phyloP scores from a whole-genome alignment of 306 rosid species.

The Gillenia trifoliata region DNA sequence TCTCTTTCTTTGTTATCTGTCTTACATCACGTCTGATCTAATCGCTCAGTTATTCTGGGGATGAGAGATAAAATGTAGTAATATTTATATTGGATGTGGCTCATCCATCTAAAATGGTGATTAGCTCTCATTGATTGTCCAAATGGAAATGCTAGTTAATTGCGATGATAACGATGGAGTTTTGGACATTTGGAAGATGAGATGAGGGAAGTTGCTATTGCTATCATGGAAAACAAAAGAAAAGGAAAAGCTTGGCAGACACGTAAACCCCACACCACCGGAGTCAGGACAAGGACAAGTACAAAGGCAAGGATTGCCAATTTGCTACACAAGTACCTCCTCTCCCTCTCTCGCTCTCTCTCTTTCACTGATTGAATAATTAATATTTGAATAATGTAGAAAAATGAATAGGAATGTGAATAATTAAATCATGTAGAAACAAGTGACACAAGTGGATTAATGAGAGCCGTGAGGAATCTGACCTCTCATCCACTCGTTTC shows the following conservation, averaged over 20 bases:
- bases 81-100: no score
- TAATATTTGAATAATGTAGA: neutral
- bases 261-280: conserved; percentile 21
- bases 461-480: conserved; percentile 10
- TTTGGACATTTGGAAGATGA: conserved; percentile 1
- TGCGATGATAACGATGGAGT: neutral
- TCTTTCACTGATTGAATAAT: neutral
- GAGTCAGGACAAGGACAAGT: neutral
- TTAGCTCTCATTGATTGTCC: neutral
- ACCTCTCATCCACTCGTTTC: neutral
- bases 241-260: conserved; percentile 15
- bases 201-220: neutral
- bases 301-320: neutral
- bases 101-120: neutral
- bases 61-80: no score
- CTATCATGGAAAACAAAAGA: neutral
- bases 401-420: neutral
- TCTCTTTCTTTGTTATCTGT: no score
- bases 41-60: no score
- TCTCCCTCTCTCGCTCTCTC: neutral
- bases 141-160: neutral
- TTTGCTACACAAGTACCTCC: neutral
- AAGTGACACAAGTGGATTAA: conserved; percentile 6
- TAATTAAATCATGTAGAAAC: neutral
- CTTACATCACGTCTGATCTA: no score